A percentile compares a stretch with the other conserved stretches of the same genome.
phyloP scores from a whole-genome alignment of 2,329 filamentous ascomycete species.

The Fusarium haematococcum region DNA sequence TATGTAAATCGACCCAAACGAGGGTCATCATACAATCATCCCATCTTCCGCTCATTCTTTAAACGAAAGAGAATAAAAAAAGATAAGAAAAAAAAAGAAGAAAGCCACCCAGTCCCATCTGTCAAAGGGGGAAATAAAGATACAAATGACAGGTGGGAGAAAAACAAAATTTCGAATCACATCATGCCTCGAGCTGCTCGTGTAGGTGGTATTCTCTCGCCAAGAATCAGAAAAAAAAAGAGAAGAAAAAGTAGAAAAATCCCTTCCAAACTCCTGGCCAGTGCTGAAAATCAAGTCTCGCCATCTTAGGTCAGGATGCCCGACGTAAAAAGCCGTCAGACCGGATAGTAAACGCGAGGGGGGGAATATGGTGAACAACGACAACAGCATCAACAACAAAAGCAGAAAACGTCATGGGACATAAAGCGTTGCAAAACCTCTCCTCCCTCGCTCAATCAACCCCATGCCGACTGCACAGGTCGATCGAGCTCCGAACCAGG shows the following conservation, averaged over 20 bases:
- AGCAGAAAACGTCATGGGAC: slow-evolving; percentile 39
- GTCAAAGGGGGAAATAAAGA: slow-evolving; percentile 34
- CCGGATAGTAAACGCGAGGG: slow-evolving; percentile 39
- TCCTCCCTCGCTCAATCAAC: slow-evolving; percentile 15
- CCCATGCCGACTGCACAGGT: slow-evolving; percentile 13
- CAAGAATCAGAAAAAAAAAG: slow-evolving; percentile 21
- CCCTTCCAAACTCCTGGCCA: slow-evolving; percentile 48
- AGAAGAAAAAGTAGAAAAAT: slow-evolving; percentile 18
- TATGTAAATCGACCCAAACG: slow-evolving; percentile 41
- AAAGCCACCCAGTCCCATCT: slow-evolving; percentile 21
- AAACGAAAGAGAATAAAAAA: slow-evolving; percentile 9
- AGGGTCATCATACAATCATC: slow-evolving; percentile 43
- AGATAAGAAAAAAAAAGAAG: slow-evolving; percentile 9
- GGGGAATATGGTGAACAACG: slow-evolving; percentile 41
- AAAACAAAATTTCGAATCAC: slow-evolving; percentile 33
- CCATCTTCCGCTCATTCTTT: slow-evolving; percentile 43
- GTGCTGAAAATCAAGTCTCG: slow-evolving; percentile 40
- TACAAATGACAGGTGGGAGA: slow-evolving; percentile 37
- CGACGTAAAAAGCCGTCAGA: slow-evolving; percentile 26
- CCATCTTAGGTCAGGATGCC: slow-evolving; percentile 31
- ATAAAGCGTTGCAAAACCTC: slow-evolving; percentile 36
- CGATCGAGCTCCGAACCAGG: slow-evolving; percentile 20
- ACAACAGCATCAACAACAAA: slow-evolving; percentile 29
- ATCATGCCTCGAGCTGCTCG: slow-evolving; percentile 43
- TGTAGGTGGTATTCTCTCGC: slow-evolving; percentile 42